Evolutionary conservation across 495 filamentous ascomycete genomes (phyloP), one percentile per base, ranked within the genome.

Genomic region (Penicillium crystallinum): DNA sequence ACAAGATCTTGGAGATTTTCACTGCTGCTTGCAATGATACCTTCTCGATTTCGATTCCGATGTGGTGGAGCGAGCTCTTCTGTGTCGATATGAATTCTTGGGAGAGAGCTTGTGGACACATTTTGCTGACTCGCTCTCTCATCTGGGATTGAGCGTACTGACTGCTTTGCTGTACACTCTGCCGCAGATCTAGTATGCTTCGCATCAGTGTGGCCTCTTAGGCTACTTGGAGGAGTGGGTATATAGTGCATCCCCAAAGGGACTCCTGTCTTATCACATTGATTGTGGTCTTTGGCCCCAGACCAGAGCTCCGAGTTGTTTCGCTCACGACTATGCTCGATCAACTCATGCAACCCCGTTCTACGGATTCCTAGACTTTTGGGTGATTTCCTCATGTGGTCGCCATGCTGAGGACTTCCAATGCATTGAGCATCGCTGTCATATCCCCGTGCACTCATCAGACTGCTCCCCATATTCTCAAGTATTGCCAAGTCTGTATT

Each of bases 381-480:
- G 2, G 53, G 52, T 8, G 49, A 56, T 30, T 29, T 37, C 6
- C 7, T 40, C 5, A 56, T 34, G 11, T 48, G 45, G 4, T 49
- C 50, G 23, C 12, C 31, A 12, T 62, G 63, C 9, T 51, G 58
- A 15, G 72, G 71, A 14, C 65, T 73, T 8, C 58, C 40, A 12
- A 77, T 66, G 34, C 43, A 68, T 39, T 70, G 69, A 2, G 74
- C 74, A 59, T 77, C 74, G 35, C 73, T 76, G 47, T 77, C 74
- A 40, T 77, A 77, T 7, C 66, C 69, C 52, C 62, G 61, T 34
- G 70, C 71, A 31, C 68, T 77, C 61, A 70, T 65, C 55, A 75
- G 46, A 46, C 72, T 73, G 49, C 67, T 65, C 21, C 63, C 64
- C 19, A 67, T 23, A 15, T 65, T 61, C 17, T 44, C 49, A 5